Conservation (phyloP, 2,329 filamentous ascomycete genomes). For the Fusarium vanettenii region DNA sequence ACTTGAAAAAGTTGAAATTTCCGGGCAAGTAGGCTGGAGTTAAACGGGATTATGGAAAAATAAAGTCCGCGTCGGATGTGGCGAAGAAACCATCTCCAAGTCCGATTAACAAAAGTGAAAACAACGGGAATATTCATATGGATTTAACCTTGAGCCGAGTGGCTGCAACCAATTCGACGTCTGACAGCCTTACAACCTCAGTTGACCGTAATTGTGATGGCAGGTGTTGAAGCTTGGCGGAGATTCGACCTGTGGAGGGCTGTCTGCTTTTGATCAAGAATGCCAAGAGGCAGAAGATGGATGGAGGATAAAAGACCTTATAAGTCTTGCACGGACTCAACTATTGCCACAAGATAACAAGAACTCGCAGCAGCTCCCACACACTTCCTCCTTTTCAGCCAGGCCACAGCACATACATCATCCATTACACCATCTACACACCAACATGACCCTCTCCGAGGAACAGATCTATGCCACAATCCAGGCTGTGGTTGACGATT, state of each 20-base stretch:
- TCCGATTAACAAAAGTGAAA: neutral
- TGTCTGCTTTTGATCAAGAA: neutral
- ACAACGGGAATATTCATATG: neutral
- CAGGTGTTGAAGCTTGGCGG: neutral
- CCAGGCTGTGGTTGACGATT: conserved; percentile 22
- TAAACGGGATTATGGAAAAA: neutral
- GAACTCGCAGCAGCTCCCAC: neutral
- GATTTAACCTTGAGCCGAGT: conserved; percentile 1
- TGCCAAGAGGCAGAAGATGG: neutral
- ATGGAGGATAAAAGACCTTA: neutral
- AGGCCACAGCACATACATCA: neutral
- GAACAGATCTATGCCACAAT: conserved; percentile 5
- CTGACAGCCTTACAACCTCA: neutral
- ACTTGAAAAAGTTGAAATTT: neutral
- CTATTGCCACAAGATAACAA: neutral
- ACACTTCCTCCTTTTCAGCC: neutral
- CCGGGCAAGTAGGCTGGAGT: neutral
- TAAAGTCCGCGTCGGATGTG: neutral
- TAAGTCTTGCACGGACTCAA: neutral
- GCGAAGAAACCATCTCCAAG: neutral
- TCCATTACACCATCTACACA: neutral
- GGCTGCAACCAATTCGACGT: neutral
- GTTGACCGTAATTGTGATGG: neutral
- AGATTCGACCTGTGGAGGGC: neutral
- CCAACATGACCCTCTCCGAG: conserved; percentile 10